phyloP scores from a whole-genome alignment of 1,139 yeast genomes.

The Scheffersomyces insectosa region DNA sequence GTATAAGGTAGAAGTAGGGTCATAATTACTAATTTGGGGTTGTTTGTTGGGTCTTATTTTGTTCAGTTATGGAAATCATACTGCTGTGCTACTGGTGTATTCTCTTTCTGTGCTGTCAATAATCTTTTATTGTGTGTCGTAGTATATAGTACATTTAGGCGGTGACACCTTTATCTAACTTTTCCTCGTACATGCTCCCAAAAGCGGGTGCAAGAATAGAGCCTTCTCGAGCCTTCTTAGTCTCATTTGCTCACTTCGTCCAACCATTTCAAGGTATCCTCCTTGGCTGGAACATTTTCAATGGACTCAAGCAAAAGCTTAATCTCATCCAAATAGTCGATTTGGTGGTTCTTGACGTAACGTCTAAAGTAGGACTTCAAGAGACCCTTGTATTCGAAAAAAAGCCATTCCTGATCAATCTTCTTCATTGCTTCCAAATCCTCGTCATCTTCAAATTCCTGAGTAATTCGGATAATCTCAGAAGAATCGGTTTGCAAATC shows the following conservation, averaged over 20 bases:
- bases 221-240: background rate
- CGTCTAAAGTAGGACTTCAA: slow-evolving; percentile 42
- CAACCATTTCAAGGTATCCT: slow-evolving; percentile 35
- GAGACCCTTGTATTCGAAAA: slow-evolving; percentile 45
- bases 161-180: background rate
- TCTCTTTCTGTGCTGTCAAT: no score
- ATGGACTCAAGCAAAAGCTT: slow-evolving; percentile 20
- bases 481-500: slow-evolving; percentile 24
- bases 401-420: slow-evolving; percentile 44
- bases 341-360: slow-evolving; percentile 19
- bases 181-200: no score
- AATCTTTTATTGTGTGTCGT: background rate
- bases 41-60: no score
- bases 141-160: background rate
- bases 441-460: slow-evolving; percentile 24
- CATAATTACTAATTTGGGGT: no score
- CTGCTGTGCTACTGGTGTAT: no score
- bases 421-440: slow-evolving; percentile 23
- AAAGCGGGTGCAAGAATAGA: no score
- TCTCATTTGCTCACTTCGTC: slow-evolving; percentile 14
- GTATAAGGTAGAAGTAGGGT: no score
- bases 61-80: no score
- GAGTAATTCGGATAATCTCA: slow-evolving; percentile 26
- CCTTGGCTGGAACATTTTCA: slow-evolving; percentile 26
- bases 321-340: slow-evolving; percentile 24